Evolutionary conservation across 163 green algal species (phyloP).

Genomic region (Prototheca wickerhamii): DNA sequence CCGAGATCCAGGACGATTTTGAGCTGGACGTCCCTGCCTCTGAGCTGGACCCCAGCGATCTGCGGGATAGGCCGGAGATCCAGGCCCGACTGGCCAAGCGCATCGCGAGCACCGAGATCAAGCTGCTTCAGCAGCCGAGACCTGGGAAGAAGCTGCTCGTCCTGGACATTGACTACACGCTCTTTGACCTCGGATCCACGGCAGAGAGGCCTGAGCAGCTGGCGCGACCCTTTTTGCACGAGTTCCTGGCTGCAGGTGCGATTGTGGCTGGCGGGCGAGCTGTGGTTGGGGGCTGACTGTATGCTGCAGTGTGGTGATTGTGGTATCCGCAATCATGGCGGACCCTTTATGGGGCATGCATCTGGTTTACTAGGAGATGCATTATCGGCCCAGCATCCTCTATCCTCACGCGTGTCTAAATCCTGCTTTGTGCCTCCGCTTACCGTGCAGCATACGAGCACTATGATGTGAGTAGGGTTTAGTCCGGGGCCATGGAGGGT

Average conservation of each 20-base stretch:
- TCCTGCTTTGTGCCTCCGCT: neutral
- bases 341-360: no score
- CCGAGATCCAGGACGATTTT: slow-evolving; percentile 46
- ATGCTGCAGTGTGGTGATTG: no score
- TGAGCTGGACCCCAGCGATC: neutral
- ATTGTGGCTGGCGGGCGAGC: neutral
- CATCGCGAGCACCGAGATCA: slow-evolving; percentile 58
- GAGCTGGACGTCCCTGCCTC: neutral
- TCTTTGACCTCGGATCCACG: slow-evolving; percentile 84
- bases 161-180: slow-evolving; percentile 81
- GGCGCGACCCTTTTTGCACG: slow-evolving; percentile 74
- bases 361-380: no score
- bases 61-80: slow-evolving; percentile 5
- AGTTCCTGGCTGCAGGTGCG: slow-evolving; percentile 59
- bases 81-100: slow-evolving; percentile 72
- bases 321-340: no score
- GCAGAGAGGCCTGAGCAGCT: slow-evolving; percentile 81
- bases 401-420: no score
- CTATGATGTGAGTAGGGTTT: slow-evolving; percentile 26
- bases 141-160: slow-evolving; percentile 81
- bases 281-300: neutral
- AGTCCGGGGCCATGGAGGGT: neutral
- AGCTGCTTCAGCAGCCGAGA: slow-evolving; percentile 59
- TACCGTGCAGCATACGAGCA: slow-evolving; percentile 40
- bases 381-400: no score